Percentiles rank a stretch among this genome's conserved stretches.
Conservation (phyloP, 2,329 filamentous ascomycete species). For the Diaporthe sp. region DNA sequence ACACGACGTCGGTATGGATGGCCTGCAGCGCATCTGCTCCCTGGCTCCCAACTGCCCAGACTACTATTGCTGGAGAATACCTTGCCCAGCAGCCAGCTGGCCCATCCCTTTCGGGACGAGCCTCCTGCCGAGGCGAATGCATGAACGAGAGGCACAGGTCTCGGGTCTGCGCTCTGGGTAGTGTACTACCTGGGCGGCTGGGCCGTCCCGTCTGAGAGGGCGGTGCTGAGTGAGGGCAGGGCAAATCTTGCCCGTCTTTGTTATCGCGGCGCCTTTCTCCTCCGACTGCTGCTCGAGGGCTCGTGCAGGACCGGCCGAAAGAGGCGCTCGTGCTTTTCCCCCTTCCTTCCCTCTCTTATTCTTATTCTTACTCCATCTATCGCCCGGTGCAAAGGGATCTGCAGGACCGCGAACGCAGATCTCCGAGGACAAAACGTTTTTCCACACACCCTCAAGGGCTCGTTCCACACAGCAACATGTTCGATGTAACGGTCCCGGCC, state of each 20-base stretch:
- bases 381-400: not conserved
- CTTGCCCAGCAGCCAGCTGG: slow-evolving; percentile 5
- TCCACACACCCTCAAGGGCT: not conserved
- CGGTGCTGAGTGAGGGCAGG: not conserved
- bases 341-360: not conserved
- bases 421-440: slow-evolving; percentile 27
- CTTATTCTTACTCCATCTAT: not conserved
- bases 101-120: slow-evolving; percentile 25
- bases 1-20: slow-evolving; percentile 1
- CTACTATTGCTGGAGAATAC: not conserved
- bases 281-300: not conserved
- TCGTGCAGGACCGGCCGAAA: not conserved
- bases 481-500: slow-evolving; percentile 9
- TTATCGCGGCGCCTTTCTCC: not conserved
- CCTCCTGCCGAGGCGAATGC: slow-evolving; percentile 15
- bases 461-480: not conserved
- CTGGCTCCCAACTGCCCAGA: not conserved
- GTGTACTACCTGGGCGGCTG: not conserved
- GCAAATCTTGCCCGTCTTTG: slow-evolving; percentile 20
- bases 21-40: not conserved
- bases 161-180: not conserved
- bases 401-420: not conserved
- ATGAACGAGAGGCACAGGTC: not conserved
- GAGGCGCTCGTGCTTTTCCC: not conserved
- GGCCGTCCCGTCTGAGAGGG: slow-evolving; percentile 24